These are phyloP conservation scores for Leishmania turanica DNA, from an alignment of 208 protist species.

Conservation along the genomic window DNA sequence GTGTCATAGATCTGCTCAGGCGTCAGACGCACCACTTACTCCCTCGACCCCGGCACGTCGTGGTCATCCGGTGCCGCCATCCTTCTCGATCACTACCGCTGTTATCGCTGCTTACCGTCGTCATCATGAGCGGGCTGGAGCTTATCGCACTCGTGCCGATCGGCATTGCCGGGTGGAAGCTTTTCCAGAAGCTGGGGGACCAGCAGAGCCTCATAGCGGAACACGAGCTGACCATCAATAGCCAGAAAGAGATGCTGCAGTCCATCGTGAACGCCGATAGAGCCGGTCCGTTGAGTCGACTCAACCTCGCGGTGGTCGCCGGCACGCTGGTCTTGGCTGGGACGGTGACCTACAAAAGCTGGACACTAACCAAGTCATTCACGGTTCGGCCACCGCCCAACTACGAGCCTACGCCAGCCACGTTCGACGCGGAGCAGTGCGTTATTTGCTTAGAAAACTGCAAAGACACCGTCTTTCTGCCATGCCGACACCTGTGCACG, in stretches of 20 bases:
- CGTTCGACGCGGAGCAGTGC: slow-evolving; percentile 68
- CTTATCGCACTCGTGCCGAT: slow-evolving; percentile 55
- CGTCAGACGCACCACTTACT: not conserved
- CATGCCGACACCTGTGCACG: slow-evolving; percentile 68
- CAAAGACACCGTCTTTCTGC: slow-evolving; percentile 71
- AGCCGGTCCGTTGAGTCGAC: not conserved
- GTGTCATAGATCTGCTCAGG: not conserved
- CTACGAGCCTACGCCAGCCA: slow-evolving; percentile 55
- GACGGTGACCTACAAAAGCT: slow-evolving; percentile 35
- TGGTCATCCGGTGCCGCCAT: not conserved
- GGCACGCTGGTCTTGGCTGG: slow-evolving; percentile 24
- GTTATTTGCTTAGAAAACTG: slow-evolving; percentile 62
- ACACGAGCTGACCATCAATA: slow-evolving; percentile 60
- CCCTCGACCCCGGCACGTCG: not conserved
- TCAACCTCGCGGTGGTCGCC: slow-evolving; percentile 21
- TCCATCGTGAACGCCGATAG: slow-evolving; percentile 21
- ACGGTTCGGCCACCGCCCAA: slow-evolving; percentile 37
- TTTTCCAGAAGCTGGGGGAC: slow-evolving; percentile 52
- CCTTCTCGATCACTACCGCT: not conserved
- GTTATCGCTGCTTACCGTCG: not conserved
- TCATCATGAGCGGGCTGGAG: slow-evolving; percentile 33
- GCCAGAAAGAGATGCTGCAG: slow-evolving; percentile 63
- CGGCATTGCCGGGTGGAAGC: slow-evolving; percentile 51
- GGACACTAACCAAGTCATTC: slow-evolving; percentile 1
- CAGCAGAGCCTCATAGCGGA: slow-evolving; percentile 68